Conservation (phyloP, 345 rosid genomes). For the Camelina hispida region DNA sequence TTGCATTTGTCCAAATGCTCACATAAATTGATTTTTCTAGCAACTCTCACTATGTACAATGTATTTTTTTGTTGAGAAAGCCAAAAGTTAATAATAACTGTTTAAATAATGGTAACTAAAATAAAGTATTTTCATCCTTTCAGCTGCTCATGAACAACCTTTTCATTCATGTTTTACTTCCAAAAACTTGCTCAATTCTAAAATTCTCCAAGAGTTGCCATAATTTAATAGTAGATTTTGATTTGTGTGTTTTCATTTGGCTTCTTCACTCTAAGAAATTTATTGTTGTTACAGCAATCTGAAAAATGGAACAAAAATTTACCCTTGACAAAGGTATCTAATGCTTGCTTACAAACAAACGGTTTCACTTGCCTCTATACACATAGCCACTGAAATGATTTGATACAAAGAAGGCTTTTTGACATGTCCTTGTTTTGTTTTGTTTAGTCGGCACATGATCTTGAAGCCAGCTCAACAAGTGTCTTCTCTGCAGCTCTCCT, state of each 20-base stretch:
- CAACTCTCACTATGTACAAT: neutral
- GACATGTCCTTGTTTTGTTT: neutral
- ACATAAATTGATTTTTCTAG: neutral
- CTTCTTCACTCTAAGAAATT: constrained; percentile 17
- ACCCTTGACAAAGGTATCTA: constrained; percentile 18
- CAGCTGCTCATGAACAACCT: constrained; percentile 2
- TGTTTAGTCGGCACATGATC: constrained; percentile 38
- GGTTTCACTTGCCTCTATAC: constrained; percentile 26
- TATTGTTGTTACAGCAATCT: constrained; percentile 32
- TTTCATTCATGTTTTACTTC: neutral
- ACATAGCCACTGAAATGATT: constrained; percentile 17
- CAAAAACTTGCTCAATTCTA: neutral
- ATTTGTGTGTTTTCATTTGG: neutral
- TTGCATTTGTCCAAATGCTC: neutral
- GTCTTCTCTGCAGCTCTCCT: constrained; percentile 39
- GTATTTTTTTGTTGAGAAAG: neutral
- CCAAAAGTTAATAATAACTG: neutral
- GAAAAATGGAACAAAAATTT: constrained; percentile 35
- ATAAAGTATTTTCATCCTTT: neutral
- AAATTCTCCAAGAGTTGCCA: neutral
- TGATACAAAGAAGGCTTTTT: constrained; percentile 12
- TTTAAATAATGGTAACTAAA: neutral
- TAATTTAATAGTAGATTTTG: neutral
- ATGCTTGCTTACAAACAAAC: constrained; percentile 33
- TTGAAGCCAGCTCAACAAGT: constrained; percentile 37